Evolutionary conservation across 2,329 filamentous ascomycete species (phyloP).

Genomic region (Graphilbum fragrans): DNA sequence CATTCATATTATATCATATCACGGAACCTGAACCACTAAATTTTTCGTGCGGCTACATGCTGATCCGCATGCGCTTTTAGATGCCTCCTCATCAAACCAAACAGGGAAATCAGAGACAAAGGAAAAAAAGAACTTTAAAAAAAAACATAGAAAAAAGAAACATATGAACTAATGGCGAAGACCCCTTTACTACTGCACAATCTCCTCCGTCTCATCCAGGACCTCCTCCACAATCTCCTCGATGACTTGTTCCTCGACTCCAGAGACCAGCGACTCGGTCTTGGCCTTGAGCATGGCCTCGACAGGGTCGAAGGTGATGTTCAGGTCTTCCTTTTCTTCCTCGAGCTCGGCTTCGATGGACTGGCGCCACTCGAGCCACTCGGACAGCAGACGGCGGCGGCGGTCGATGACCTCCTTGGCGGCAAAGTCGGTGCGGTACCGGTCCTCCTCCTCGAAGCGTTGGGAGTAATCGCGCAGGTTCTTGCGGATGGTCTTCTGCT

Average conservation of each 20-base stretch:
- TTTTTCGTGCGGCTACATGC: too few relatives aligned
- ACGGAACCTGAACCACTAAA: too few relatives aligned
- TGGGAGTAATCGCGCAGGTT: slow-evolving; percentile 95
- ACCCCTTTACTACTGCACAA: slow-evolving; percentile 24
- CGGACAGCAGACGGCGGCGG: slow-evolving; percentile 67
- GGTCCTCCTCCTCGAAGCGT: slow-evolving; percentile 89
- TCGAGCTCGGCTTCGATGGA: slow-evolving; percentile 57
- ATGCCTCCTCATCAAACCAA: too few relatives aligned
- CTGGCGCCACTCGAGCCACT: slow-evolving; percentile 81
- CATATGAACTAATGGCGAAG: not conserved
- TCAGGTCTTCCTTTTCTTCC: slow-evolving; percentile 58
- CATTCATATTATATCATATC: too few relatives aligned
- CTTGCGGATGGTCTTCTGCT: slow-evolving; percentile 96
- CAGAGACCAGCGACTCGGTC: slow-evolving; percentile 38
- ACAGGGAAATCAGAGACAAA: not conserved
- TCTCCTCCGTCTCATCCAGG: slow-evolving; percentile 74
- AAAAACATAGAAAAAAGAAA: not conserved
- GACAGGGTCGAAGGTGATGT: slow-evolving; percentile 53
- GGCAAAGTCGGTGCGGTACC: slow-evolving; percentile 83
- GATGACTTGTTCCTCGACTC: slow-evolving; percentile 66
- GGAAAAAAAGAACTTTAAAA: not conserved
- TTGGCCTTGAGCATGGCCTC: slow-evolving; percentile 49
- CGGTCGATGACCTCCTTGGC: slow-evolving; percentile 89
- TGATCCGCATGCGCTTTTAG: too few relatives aligned
- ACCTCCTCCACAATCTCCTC: slow-evolving; percentile 85